Base-by-base conservation (phyloP, 106 monocot genomes). In the Apostasia shenzhenica region DNA sequence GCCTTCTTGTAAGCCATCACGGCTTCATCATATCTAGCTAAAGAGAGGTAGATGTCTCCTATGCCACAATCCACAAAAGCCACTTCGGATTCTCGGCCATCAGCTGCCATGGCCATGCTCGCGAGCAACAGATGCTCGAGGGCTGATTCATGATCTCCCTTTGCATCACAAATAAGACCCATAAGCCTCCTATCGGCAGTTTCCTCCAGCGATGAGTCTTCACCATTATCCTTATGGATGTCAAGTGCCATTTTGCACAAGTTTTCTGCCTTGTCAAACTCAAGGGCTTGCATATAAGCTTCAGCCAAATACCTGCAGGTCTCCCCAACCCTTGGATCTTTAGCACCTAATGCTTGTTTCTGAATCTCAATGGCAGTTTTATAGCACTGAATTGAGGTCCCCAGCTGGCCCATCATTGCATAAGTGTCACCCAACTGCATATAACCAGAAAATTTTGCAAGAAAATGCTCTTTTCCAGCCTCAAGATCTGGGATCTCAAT, bases 261-360 rank as follows among this genome's bases (percentile, higher is more conserved):
- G 67, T 63, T 87, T 48, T 85, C 77, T 5, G 87, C 91, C 54
- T 88, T 85, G 53, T 82, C 80, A 40, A 91, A 75, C 61, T 91
- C 87, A 57, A 91, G 67, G 1, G 84, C 87, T 63, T 91, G 91
- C 10, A 91, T 71, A 48, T 85, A 70, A 1, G 84, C 87, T 68
- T 91, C 91, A 0, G 91, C 84, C 46, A 91, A 57, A 44, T 91
- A 91, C 13, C 91, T 67, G 65, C 82, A 91, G 5, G 91, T 91
- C 54, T 91, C 91, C 40, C 87, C 87, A 55, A 91, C 87, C 12
- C 91, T 77, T 6, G 87, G 85, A 55, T 91, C 91, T 56, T 41
- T 70, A 43, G 55, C 77, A n/a, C 91, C 91, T 51, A 91, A 66
- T 1, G 80, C 73, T 61, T 80, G 72, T 60, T 78, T 82, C 67